phyloP scores from a whole-genome alignment of 768 basidiomycete genomes.

The Mycena galopus region DNA sequence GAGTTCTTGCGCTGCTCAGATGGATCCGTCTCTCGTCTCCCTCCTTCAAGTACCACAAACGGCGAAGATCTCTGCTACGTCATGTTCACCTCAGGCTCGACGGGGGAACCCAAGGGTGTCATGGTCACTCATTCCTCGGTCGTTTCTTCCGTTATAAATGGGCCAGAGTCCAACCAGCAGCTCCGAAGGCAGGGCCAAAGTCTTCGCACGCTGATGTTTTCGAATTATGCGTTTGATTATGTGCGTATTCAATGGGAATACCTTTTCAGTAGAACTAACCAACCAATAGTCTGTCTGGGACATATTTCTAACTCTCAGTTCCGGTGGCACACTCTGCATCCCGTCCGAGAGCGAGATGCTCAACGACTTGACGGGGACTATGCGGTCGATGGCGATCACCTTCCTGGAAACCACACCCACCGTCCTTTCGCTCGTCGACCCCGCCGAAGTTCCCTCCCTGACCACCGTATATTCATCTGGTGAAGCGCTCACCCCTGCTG shows the following conservation, averaged over 20 bases:
- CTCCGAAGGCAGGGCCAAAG: not conserved
- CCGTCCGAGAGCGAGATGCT: slow-evolving; percentile 5
- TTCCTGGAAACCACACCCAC: slow-evolving; percentile 16
- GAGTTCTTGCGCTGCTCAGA: no score
- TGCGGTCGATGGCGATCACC: slow-evolving; percentile 4
- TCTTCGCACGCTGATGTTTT: slow-evolving; percentile 12
- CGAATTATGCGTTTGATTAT: slow-evolving; percentile 20
- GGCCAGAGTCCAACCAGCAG: slow-evolving; percentile 12
- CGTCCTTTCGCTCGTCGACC: slow-evolving; percentile 14
- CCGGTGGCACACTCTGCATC: slow-evolving; percentile 4
- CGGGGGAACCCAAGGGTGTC: slow-evolving; percentile 10
- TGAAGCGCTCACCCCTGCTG: not conserved
- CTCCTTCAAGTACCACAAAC: no score
- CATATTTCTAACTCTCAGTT: slow-evolving; percentile 6
- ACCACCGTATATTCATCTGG: slow-evolving; percentile 5
- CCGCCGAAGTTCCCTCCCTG: not conserved
- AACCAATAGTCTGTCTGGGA: slow-evolving; percentile 11
- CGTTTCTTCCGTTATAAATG: slow-evolving; percentile 13
- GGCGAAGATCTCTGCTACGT: slow-evolving; percentile 14
- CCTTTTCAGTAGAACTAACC: not conserved
- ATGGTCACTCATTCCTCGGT: slow-evolving; percentile 16
- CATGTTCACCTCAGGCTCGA: slow-evolving; percentile 9
- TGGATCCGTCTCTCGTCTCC: no score
- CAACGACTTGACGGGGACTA: slow-evolving; percentile 2
- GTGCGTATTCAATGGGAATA: not conserved